phyloP scores from a whole-genome alignment of 176 grass and related monocot genomes.

The Juncus inflexus region DNA sequence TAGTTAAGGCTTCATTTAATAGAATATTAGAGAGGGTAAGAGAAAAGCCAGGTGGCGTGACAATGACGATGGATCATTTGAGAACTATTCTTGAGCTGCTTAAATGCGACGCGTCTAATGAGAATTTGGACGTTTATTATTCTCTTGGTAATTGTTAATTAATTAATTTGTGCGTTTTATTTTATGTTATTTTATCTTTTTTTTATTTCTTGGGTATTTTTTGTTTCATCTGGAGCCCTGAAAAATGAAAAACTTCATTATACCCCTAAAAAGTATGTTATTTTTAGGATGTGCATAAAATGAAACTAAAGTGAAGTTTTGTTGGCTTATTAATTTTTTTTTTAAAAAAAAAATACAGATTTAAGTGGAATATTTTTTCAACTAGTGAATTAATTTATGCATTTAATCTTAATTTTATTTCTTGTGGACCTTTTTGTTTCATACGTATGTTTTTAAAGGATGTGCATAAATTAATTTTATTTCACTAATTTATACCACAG shows the following conservation, averaged over 20 bases:
- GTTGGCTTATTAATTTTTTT: neutral
- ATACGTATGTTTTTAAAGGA: neutral
- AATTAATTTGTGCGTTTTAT: slow-evolving; percentile 6
- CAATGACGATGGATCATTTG: slow-evolving; percentile 82
- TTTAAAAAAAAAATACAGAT: too few species aligned
- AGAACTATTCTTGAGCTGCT: slow-evolving; percentile 59
- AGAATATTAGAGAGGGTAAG: slow-evolving; percentile 58
- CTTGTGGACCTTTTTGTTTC: too few species aligned
- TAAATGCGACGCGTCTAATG: slow-evolving; percentile 37
- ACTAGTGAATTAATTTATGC: too few species aligned
- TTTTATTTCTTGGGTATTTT: neutral
- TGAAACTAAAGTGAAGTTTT: neutral
- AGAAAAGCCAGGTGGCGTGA: slow-evolving; percentile 61
- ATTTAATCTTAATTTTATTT: too few species aligned
- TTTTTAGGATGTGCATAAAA: slow-evolving; percentile 6
- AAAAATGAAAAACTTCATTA: neutral
- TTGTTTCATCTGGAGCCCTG: neutral
- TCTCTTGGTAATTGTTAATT: slow-evolving; percentile 45
- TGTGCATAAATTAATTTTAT: too few species aligned
- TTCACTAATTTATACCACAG: too few species aligned
- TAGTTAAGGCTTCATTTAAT: slow-evolving; percentile 62
- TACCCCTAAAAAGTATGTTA: too few species aligned
- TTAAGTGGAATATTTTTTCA: too few species aligned
- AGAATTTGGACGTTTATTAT: slow-evolving; percentile 39
- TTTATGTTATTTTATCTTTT: slow-evolving; percentile 1